Evolutionary conservation across 768 basidiomycete genomes (phyloP), one percentile per base, ranked within the genome.

Genomic region (Rhodotorula taiwanensis): DNA sequence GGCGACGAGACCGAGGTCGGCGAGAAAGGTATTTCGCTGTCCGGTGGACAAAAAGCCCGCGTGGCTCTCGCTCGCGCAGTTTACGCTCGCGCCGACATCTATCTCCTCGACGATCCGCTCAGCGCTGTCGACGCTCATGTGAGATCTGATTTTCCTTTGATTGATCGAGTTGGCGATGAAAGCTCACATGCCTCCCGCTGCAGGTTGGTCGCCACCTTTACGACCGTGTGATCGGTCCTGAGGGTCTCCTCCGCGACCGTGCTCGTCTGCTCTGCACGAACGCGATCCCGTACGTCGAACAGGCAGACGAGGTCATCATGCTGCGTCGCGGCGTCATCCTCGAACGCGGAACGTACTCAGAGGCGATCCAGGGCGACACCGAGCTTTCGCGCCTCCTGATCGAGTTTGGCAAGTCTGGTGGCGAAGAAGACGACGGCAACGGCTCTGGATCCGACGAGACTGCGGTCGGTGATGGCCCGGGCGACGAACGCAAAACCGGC

Each of bases 11-110:
- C 89, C 3, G 86, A 89, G 76, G 88, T 93, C 67, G 89, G 89
- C 20, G 87, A 90, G 76, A 85, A 85, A 72, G 88, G 87, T 0
- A 73, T 78, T 47, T 75, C 72, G 4, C 69, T 78, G 4, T 76
- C 74, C 2, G 77, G 86, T 5, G 87, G 87, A 2, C 85, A 88
- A 72, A 77, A 87, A 21, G 88, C 89, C 55, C 83, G 89, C 33
- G 80, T 93, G 11, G 82, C 86, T 20, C 79, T 95, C 14, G 94
- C 94, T 10, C 80, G 92, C 34, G 89, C 89, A 4, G 87, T 94
- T 0, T 97, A 97, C 75, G 85, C 90, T 5, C 82, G 92, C 49
- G 90, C 92, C 2, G 93, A 98, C 74, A 74, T 95, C 82, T 90
- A 87, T 52, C 80, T 97, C 3, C 79, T 97, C 9, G 94, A 97